Evolutionary conservation across 768 basidiomycete genomes (phyloP), one percentile per base, ranked within the genome.

Genomic region (Trametes gibbosa): DNA sequence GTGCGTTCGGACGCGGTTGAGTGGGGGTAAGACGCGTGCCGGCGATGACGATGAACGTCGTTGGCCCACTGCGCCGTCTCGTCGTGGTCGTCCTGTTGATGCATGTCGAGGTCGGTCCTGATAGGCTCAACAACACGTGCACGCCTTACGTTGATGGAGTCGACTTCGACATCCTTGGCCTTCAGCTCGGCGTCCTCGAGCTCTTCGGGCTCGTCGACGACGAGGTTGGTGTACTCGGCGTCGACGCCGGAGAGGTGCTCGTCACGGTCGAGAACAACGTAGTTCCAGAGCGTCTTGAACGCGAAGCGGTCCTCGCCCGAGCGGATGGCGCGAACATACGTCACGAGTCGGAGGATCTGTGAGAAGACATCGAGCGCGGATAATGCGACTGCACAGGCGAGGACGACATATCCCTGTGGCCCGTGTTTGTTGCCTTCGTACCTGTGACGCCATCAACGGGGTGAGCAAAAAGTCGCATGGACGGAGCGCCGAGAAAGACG

Each of bases 371-470:
- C 91, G 59, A 82, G 64, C 3, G 71, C 66, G 35, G 84, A 80
- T 27, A 87, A 70, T 2, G 65, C 67, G 24, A 80, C 53, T 8
- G 81, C 77, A 29, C 82, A 64, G 23, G 79, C 58, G 35, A 89
- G 66, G 43, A 82, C 72, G 37, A 80, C 45, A 65, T 81, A 92
- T 47, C 91, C 90, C 55, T 88, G 82, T 8, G 75, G 68, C 2
- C 81, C 76, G 69, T 96, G 94, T 10, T 76, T 69, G 64, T 65
- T 65, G 67, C 81, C 84, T 74, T 86, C 74, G 66, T 91, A 91
- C 88, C 89, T 91, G 68, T 42, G 55, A 49, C 51, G 50, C 41
- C 58, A 61, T 61, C 42, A 27, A 24, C 12, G 14, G 58, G 61
- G 58, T 50, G 21, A 60, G 39, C 48, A 6, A 43, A 37, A 39